phyloP scores from a whole-genome alignment of 2,329 filamentous ascomycete species.

The Fusarium oxysporum region DNA sequence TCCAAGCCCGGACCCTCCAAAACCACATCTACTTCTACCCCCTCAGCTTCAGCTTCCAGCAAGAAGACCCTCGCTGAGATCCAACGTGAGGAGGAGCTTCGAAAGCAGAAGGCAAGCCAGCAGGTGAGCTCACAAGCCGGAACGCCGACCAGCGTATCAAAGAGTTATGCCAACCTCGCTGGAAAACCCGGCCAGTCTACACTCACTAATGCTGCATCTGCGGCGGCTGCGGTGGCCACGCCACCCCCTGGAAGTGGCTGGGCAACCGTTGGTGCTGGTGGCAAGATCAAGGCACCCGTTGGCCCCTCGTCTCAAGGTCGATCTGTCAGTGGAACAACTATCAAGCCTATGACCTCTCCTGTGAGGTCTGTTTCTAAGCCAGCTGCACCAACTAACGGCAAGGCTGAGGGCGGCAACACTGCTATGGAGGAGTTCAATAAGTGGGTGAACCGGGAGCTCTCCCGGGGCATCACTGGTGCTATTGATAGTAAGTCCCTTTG shows the following conservation, averaged over 20 bases:
- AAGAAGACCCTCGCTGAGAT: constrained; percentile 97
- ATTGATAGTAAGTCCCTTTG: constrained; percentile 61
- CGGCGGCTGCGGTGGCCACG: constrained; percentile 51
- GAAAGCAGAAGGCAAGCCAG: constrained; percentile 78
- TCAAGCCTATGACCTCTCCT: constrained; percentile 58
- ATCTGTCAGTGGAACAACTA: constrained; percentile 55
- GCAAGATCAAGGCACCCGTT: constrained; percentile 84
- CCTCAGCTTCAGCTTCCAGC: constrained; percentile 49
- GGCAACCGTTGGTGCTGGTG: constrained; percentile 94
- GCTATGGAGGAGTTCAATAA: constrained; percentile 94
- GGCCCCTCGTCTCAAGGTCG: constrained; percentile 65
- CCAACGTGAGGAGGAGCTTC: constrained; percentile 88
- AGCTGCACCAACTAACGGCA: constrained; percentile 57
- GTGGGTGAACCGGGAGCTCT: constrained; percentile 86
- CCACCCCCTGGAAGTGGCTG: constrained; percentile 69
- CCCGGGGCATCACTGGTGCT: constrained; percentile 72
- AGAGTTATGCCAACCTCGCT: constrained; percentile 95
- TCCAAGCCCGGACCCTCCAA: constrained; percentile 69
- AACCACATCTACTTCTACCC: constrained; percentile 44
- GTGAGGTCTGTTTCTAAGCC: constrained; percentile 65
- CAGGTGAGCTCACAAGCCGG: constrained; percentile 62
- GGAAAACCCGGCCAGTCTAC: constrained; percentile 71
- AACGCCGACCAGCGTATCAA: constrained; percentile 68
- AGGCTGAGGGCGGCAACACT: constrained; percentile 51
- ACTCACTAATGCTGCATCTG: constrained; percentile 54